Evolutionary conservation across 2,329 filamentous ascomycete species (phyloP), one percentile per base, ranked within the genome.

Genomic region (Zasmidium angulare): DNA sequence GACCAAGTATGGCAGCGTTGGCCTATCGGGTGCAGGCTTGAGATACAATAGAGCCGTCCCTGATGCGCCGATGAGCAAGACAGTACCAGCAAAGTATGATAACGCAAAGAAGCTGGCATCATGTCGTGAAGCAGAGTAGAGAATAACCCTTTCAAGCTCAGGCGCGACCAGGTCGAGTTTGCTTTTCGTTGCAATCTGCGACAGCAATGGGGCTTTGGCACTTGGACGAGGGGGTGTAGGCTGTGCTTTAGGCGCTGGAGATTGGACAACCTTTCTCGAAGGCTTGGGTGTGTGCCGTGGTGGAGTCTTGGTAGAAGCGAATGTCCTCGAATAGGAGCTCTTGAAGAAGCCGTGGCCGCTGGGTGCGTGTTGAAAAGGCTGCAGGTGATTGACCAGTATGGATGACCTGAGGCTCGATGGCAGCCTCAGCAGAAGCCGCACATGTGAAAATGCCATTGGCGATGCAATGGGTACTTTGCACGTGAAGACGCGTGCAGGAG

Each of bases 51-150:
- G 40, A 17, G 60, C 49, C 36, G 51, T 46, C 59, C 48, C 60
- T 62, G 23, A 36, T 59, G 46, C 52, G 65, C 66, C 59, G 20
- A 62, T 1, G 14, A 67, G n/a, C 46, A 70, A 53, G 14, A 62
- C 11, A 20, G 43, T 7, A 26, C 68, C 68, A 14, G 57, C 21
- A 43, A 62, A 10, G 53, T 60, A 61, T 46, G 67, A 67, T n/a
- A 53, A 31, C 48, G 59, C 14, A 40, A 56, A 58, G 62, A 68
- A 70, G 12, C 61, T 59, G 46, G 53, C 58, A 50, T 72, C 58
- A 50, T 72, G 68, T 56, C 49, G 55, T 2, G 68, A 63, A 3
- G 66, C 62, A 2, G 50, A 56, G 60, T 71, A 71, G 17, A 71
- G 63, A 1, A 70, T 61, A 9, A 70, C 56, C 26, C 40, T 53